Percentiles rank a stretch among this genome's conserved stretches.
Conservation (phyloP, 345 rosid species). For the Brassica rapa region DNA sequence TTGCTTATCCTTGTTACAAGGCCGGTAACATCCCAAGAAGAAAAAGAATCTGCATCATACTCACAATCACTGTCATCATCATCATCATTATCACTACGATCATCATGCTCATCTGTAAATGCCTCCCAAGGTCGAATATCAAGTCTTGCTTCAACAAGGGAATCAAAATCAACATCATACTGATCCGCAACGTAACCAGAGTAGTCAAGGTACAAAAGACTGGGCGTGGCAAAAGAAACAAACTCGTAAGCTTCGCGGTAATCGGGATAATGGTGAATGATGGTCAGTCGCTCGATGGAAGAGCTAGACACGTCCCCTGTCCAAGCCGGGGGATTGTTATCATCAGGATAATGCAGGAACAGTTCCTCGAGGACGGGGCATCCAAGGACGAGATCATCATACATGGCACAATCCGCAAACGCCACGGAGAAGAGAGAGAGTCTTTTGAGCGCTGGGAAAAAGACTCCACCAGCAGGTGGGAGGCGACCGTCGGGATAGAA, state of each 20-base stretch:
- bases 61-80: background rate
- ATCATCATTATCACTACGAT: background rate
- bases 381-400: background rate
- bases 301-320: background rate
- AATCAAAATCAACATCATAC: background rate
- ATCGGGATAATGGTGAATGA: background rate
- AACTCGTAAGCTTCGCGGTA: background rate
- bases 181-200: background rate
- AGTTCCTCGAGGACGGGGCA: background rate
- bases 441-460: background rate
- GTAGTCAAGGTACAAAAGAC: background rate
- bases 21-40: background rate
- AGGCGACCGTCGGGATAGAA: background rate
- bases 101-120: background rate
- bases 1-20: conserved; percentile 13
- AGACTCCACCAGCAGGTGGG: background rate
- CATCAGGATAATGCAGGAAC: background rate
- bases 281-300: background rate
- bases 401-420: background rate
- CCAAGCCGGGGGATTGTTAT: background rate
- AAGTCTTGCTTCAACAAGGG: background rate
- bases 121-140: background rate
- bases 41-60: background rate
- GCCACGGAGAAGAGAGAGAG: background rate
- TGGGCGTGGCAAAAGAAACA: background rate